Base-by-base conservation (phyloP, 805 yeast species). In the Isabelozyma rhagii region DNA sequence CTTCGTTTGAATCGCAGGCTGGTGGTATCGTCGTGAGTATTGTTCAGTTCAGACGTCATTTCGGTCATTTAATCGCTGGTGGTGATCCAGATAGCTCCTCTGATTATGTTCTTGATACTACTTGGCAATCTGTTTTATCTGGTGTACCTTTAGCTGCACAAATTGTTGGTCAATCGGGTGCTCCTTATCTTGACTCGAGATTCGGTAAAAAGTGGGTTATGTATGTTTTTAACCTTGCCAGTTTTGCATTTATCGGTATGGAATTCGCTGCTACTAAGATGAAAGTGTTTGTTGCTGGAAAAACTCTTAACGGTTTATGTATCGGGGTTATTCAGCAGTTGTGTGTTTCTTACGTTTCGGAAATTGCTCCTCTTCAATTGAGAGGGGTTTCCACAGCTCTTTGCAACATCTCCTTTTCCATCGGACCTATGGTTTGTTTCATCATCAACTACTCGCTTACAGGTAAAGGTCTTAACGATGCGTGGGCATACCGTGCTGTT, bases 341-440 rank as follows among this genome's bases (percentile, higher is more conserved):
- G 31, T 41, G 41, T 15, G 45, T 45, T 8, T 31, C 54, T 9
- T 51, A 49, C 14, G 48, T 49, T 46, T 31, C 54, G 8, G 54
- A 51, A 7, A 39, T 51, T 44, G 46, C 31, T 46, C 50, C 7
- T 31, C 36, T 31, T 31, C 36, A 31, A 8, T 42, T 51, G 9
- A 46, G 54, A 46, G 54, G 54, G 11, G 8, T 51, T 14, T 41
- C 48, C 39, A 29, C 51, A 11, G 48, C 49, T 5, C 17, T 39
- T 14, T 28, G 44, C 27, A 48, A 46, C 27, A 14, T 51, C 8
- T 45, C 54, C 5, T 46, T 45, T n/a, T 46, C 44, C 11, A 17
- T 51, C 15, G 54, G 54, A n/a, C 54, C 51, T 7, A 43, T 51
- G 27, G 43, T 47, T 7, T 48, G 48, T 28, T 45, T 46, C 38